Percentiles rank a stretch among this genome's conserved stretches.
Evolutionary conservation across 176 grass and related monocot genomes (phyloP).

Genomic region (Triticum dicoccoides): DNA sequence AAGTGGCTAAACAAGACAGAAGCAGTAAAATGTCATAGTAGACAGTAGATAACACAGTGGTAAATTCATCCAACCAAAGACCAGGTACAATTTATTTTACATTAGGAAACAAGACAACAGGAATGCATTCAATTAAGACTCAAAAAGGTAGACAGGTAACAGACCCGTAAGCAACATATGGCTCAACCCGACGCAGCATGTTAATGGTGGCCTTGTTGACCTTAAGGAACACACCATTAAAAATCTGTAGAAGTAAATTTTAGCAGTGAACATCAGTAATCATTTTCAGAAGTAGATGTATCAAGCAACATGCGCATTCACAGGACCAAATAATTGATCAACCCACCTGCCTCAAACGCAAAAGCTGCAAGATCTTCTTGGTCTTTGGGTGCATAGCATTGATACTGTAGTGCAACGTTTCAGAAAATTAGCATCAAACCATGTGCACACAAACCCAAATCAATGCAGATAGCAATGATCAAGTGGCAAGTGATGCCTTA

Average conservation of each 20-base stretch:
- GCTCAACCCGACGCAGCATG: conserved; percentile 89
- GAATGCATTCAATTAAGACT: neutral
- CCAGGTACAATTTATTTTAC: neutral
- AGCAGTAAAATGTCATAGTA: neutral
- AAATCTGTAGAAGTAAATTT: conserved; percentile 56
- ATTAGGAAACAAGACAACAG: neutral
- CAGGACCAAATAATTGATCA: neutral
- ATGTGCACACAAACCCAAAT: neutral
- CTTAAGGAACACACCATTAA: conserved; percentile 92
- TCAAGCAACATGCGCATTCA: neutral
- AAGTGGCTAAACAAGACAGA: neutral
- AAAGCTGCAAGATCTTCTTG: conserved; percentile 86
- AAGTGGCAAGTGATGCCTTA: neutral
- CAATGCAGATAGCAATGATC: neutral
- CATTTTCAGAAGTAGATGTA: neutral
- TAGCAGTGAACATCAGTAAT: neutral
- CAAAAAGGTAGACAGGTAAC: neutral
- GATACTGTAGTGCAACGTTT: conserved; percentile 55
- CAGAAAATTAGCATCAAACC: neutral
- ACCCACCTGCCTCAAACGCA: conserved; percentile 82
- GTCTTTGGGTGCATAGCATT: conserved; percentile 97
- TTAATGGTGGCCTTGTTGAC: conserved; percentile 97
- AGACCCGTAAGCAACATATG: conserved; percentile 96
- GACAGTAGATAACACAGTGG: neutral
- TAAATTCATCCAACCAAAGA: neutral